Base-by-base conservation (phyloP, 2,329 filamentous ascomycete species). In the Beauveria pseudobassiana region DNA sequence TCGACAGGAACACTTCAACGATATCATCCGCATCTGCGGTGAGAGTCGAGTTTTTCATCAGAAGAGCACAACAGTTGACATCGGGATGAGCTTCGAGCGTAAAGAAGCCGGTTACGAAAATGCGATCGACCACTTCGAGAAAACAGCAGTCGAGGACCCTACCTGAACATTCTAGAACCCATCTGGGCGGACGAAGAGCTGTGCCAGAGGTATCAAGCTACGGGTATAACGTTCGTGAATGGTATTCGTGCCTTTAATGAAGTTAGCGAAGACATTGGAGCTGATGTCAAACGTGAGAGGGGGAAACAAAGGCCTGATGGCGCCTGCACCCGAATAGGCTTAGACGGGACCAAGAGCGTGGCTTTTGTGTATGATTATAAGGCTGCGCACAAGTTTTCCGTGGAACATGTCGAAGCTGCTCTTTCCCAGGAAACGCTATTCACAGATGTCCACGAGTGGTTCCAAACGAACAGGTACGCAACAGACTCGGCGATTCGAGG, bases 281-380 rank as follows among this genome's bases (percentile, higher is more conserved):
- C 30, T 54, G 5, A 38, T 26, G 1, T 54, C 9, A 54, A 54
- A 54, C n/a, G n/a, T 14, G n/a, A 22, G 30, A 54, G 30, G 30
- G 51, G 30, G 20, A 54, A 54, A 3, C n/a, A 40, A 40, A 45
- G 16, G 26, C 54, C 54, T 24, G 24, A 57, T 18, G 16, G 54
- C 7, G 20, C 10, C 1, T 10, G 42, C 14, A 57, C 40, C 40
- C 14, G 16, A 26, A 60, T 14, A 53, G n/a, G 43, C 43, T 10
- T 51, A 26, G 42, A 51, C 26, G 53, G 45, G 22, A 30, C 5
- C 14, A 24, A 61, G 58, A 61, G 49, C 22, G 7, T 38, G 14
- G 48, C 48, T 45, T 61, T 61, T 40, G 28, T 48, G 1, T 61
- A 46, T 30, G 40, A 61, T 20, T 61, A 61, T 30, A 61, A 61